phyloP scores from a whole-genome alignment of 176 grass and related monocot species.

The Alopecurus myosuroides region DNA sequence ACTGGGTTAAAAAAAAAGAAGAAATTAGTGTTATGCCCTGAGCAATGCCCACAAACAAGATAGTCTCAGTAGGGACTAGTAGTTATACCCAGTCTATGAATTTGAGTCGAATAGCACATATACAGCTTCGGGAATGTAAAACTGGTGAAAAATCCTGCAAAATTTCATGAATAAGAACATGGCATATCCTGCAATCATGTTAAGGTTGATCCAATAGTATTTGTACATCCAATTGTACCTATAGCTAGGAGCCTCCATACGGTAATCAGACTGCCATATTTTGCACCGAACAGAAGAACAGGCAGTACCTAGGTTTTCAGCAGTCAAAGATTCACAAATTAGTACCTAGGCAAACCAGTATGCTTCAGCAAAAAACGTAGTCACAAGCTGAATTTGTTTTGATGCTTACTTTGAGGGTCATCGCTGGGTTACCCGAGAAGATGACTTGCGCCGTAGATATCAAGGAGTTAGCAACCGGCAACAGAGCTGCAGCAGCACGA shows the following conservation, averaged over 20 bases:
- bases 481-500: constrained; percentile 34
- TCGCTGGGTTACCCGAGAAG: constrained; percentile 80
- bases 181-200: not conserved
- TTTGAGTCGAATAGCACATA: constrained; percentile 58
- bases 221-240: constrained; percentile 39
- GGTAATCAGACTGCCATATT: constrained; percentile 57
- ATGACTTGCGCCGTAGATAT: constrained; percentile 60
- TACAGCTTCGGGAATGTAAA: constrained; percentile 86
- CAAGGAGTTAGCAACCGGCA: constrained; percentile 61
- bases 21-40: not conserved
- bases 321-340: not conserved
- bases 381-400: not conserved
- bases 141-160: constrained; percentile 78
- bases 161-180: constrained; percentile 19
- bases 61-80: not conserved
- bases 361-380: not conserved
- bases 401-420: constrained; percentile 81
- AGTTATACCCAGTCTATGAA: constrained; percentile 62
- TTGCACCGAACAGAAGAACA: constrained; percentile 67
- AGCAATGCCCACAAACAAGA: not conserved
- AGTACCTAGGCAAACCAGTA: not conserved
- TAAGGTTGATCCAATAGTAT: not conserved
- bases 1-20: constrained; percentile 29
- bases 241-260: constrained; percentile 51
- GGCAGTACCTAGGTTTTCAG: constrained; percentile 51